Conservation (phyloP, 2,329 filamentous ascomycete genomes). For the Emergomyces africanus region DNA sequence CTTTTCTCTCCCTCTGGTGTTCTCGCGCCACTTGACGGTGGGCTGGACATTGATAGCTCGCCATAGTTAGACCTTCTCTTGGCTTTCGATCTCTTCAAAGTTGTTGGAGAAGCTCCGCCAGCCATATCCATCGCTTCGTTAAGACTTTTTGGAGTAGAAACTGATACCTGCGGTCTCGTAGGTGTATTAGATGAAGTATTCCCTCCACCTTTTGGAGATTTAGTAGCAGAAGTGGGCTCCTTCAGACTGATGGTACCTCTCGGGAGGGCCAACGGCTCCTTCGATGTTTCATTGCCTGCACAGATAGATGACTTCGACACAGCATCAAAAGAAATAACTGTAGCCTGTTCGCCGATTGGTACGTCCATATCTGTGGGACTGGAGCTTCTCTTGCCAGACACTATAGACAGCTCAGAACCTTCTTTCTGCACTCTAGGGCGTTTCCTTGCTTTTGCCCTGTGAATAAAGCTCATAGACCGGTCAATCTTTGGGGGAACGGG, state of each 20-base stretch:
- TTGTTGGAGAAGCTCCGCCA: slow-evolving; percentile 20
- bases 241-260: not conserved
- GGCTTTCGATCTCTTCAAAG: slow-evolving; percentile 28
- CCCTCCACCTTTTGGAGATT: not conserved
- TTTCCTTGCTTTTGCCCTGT: slow-evolving; percentile 26
- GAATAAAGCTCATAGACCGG: slow-evolving; percentile 41
- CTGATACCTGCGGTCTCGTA: not conserved
- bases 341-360: slow-evolving; percentile 43
- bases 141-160: slow-evolving; percentile 7
- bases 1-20: slow-evolving; percentile 1
- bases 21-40: slow-evolving; percentile 9
- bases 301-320: not conserved
- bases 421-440: slow-evolving; percentile 7
- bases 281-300: not conserved
- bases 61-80: slow-evolving; percentile 28
- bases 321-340: slow-evolving; percentile 1
- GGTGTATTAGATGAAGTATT: not conserved
- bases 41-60: slow-evolving; percentile 18
- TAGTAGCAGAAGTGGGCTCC: not conserved
- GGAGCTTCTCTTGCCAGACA: slow-evolving; percentile 28
- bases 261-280: not conserved
- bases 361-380: slow-evolving; percentile 45
- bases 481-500: slow-evolving; percentile 50
- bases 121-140: slow-evolving; percentile 13
- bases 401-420: slow-evolving; percentile 13